A percentile compares a stretch with the other conserved stretches of the same genome.
Evolutionary conservation across 2,329 filamentous ascomycete species (phyloP).

Genomic region (Chrysoporthe puriensis): DNA sequence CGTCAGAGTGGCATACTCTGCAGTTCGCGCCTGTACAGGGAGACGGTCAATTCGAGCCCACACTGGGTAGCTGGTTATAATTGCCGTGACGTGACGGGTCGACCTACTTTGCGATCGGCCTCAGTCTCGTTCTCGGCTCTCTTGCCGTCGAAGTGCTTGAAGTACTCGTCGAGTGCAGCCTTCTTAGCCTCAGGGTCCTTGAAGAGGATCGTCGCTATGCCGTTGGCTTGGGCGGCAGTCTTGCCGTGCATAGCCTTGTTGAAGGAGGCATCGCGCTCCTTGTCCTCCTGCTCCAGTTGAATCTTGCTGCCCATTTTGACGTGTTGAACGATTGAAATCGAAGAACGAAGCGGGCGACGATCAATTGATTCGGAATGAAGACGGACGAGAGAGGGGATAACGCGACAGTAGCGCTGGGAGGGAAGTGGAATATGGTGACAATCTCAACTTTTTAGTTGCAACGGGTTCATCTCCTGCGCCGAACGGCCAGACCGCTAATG

Average conservation of each 20-base stretch:
- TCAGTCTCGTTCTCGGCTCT: slow-evolving; percentile 75
- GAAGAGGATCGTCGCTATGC: slow-evolving; percentile 80
- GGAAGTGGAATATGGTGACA: slow-evolving; percentile 22
- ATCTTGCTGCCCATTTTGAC: slow-evolving; percentile 25
- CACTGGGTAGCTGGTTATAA: neutral
- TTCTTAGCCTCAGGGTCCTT: slow-evolving; percentile 67
- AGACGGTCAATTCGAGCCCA: slow-evolving; percentile 29
- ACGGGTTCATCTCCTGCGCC: neutral
- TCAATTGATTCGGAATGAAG: slow-evolving; percentile 19
- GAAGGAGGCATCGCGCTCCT: slow-evolving; percentile 85
- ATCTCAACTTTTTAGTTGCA: slow-evolving; percentile 22
- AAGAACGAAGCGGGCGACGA: neutral
- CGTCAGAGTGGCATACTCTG: slow-evolving; percentile 91
- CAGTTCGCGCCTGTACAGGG: slow-evolving; percentile 67
- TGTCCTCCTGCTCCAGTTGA: slow-evolving; percentile 78
- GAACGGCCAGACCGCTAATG: slow-evolving; percentile 19
- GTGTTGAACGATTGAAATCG: slow-evolving; percentile 22
- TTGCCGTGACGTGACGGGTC: neutral
- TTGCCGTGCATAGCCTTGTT: slow-evolving; percentile 83
- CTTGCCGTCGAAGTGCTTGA: slow-evolving; percentile 87
- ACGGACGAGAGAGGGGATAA: slow-evolving; percentile 3
- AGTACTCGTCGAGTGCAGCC: slow-evolving; percentile 78
- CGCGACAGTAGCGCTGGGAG: slow-evolving; percentile 3
- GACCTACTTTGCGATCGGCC: slow-evolving; percentile 73
- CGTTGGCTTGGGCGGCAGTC: slow-evolving; percentile 69